Evolutionary conservation across 371 early-diverging fungal species (phyloP), one percentile per base, ranked within the genome.

Genomic region (Capillidium rhysosporum): DNA sequence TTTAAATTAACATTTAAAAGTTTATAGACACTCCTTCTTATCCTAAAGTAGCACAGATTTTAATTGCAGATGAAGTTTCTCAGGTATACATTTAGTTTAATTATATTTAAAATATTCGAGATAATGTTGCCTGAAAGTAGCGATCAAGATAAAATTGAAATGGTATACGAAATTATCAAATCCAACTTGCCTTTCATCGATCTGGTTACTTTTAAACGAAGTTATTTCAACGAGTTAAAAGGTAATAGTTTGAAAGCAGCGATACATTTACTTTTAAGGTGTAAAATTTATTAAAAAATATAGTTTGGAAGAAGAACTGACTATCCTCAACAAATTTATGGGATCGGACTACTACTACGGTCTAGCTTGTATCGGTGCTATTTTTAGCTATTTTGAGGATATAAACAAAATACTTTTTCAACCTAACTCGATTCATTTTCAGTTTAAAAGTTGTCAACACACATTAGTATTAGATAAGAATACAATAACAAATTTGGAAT

Each of bases 401-500:
- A 58, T 60, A 20, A 68, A 75, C 12, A 65, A 66, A 21, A 63
- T 70, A 0, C 52, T 61, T 0, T 80, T 78, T 63, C 59, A 64
- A 1, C 59, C 65, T 10, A 72, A 74, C 51, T 70, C 79, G 0
- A 60, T 84, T 43, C 69, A 70, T 38, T 79, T 84, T 62, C 68
- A 71, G 26, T 81, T 72, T 54, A 66, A 75, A 59, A 67, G 64
- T 0, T 66, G 68, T 5, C 67, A 74, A 54, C 82, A 75, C 2
- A 69, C 65, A 23, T 70, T 81, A 69, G 58, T 73, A 43, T 73
- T 84, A 21, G 76, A 78, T 56, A 56, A 64, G 55, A 57, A 72
- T 28, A 64, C 75, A 0, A 68, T 73, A 10, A 59, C 68, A 23
- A 77, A 78, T 49, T 57, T 86, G 44, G 87, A 86, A 57, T 70